Evolutionary conservation across 2,329 filamentous ascomycete genomes (phyloP).

Genomic region (Fusarium sp.): DNA sequence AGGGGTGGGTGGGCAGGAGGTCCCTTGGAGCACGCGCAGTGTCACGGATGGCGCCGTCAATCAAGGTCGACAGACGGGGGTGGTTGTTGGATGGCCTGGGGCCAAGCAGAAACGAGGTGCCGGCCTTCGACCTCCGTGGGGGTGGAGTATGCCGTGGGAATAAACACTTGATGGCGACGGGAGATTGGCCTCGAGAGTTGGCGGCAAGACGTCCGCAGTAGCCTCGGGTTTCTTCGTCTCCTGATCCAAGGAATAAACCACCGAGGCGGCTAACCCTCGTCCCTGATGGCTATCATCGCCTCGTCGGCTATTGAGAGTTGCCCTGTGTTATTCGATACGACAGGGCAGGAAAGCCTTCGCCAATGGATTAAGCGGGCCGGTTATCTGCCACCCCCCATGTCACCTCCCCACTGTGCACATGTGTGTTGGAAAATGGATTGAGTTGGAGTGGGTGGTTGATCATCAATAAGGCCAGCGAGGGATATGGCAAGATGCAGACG

Average conservation of each 20-base stretch:
- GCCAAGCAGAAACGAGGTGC: constrained; percentile 12
- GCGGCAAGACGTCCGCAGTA: constrained; percentile 8
- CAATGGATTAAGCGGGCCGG: constrained; percentile 1
- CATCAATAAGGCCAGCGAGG: constrained; percentile 17
- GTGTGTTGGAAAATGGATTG: neutral
- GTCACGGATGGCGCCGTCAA: constrained; percentile 18
- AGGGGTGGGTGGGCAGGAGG: constrained; percentile 20
- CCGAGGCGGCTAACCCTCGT: constrained; percentile 22
- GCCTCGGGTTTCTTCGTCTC: constrained; percentile 23
- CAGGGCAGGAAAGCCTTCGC: neutral
- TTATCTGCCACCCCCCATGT: neutral
- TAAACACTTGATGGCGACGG: constrained; percentile 30
- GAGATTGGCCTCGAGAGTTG: constrained; percentile 21
- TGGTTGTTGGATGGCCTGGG: constrained; percentile 15
- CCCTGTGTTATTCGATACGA: neutral
- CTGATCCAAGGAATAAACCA: constrained; percentile 22
- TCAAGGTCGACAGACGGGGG: constrained; percentile 15
- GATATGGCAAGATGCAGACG: constrained; percentile 11
- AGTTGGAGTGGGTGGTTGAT: neutral
- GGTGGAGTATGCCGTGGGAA: constrained; percentile 36
- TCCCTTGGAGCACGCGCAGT: neutral
- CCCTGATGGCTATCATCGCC: constrained; percentile 2
- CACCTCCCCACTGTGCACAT: constrained; percentile 2
- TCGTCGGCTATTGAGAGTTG: constrained; percentile 3
- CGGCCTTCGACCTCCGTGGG: constrained; percentile 44